Conservation (phyloP, 495 filamentous ascomycete species). For the Bryoglossum gracile region DNA sequence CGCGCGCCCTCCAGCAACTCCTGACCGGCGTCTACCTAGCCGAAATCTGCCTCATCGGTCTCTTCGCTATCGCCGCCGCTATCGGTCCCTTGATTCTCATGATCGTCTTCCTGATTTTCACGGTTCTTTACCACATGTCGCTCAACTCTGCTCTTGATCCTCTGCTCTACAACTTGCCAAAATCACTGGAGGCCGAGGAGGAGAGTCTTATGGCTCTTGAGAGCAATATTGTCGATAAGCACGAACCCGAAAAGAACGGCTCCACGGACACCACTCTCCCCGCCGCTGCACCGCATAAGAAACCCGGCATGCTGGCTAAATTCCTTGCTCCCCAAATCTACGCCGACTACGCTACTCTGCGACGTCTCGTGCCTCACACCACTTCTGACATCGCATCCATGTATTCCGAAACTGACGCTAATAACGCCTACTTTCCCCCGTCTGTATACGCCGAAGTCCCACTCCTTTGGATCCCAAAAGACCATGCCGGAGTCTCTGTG, state of each 20-base stretch:
- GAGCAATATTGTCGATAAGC: conserved; percentile 26
- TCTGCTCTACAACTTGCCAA: conserved; percentile 72
- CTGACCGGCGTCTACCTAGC: conserved; percentile 82
- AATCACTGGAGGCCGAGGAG: conserved; percentile 53
- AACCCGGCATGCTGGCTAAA: conserved; percentile 48
- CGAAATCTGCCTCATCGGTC: conserved; percentile 80
- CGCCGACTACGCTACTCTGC: conserved; percentile 61
- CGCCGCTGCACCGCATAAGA: conserved; percentile 27
- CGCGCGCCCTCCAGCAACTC: conserved; percentile 84
- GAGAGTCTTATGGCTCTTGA: conserved; percentile 38
- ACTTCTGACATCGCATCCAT: conserved; percentile 32
- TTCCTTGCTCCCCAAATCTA: conserved; percentile 77
- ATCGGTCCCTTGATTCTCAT: conserved; percentile 77
- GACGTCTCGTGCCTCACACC: conserved; percentile 59
- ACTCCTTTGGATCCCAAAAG: conserved; percentile 78
- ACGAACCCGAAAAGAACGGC: conserved; percentile 24
- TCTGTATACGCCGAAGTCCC: conserved; percentile 55
- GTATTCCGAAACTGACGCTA: conserved; percentile 54
- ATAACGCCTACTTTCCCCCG: conserved; percentile 73
- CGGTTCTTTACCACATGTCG: conserved; percentile 72
- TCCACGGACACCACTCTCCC: conserved; percentile 25
- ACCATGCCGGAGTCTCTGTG: conserved; percentile 64
- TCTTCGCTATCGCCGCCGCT: conserved; percentile 69
- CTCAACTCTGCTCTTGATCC: conserved; percentile 75
- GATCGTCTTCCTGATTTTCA: conserved; percentile 74